Base-by-base conservation (phyloP, 1,284 basidiomycete genomes). In the Irpex rosettiformis region DNA sequence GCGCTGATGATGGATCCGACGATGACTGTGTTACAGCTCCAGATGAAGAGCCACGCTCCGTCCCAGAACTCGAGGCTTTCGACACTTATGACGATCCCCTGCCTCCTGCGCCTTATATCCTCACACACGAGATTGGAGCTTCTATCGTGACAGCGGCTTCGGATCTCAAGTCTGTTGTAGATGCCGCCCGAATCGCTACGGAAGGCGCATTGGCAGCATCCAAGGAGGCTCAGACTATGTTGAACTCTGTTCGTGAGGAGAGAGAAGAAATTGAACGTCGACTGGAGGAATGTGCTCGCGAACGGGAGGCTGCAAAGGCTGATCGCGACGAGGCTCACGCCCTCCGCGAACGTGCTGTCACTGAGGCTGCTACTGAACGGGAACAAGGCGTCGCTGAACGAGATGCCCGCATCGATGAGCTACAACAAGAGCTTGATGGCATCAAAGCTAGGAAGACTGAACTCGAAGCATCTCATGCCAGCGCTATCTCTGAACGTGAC, bases 151-250 rank as follows among this genome's bases (percentile, higher is more conserved):
- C 16, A 18, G 58, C 58, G 4, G 54, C 58, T 2, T 25, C 54
- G 21, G 53, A 59, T 13, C 54, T 59, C 18, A 53, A 52, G 8
- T 29, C 33, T 7, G 54, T 52, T 11, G 49, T 59, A 7, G 52
- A 59, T 22, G 54, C 42, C 11, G 54, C 54, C 18, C 27, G 43
- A 13, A 30, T 16, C 18, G 54, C 49, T 13, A 53, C 54, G 16
- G 52, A 59, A 43, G 53, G 54, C 18, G 58, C 58, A 4, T 47
- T 53, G 21, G 53, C 54, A 3, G 52, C 53, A 16, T 59, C 58
- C n/a, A 51, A 52, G 37, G 49, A 59, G 37, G 58, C 49, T 8
- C 53, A 59, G 25, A 45, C 54, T 7, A 55, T 59, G 29, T 52
- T 59, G 21, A 53, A 28, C 13, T 40, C 43, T 24, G 58, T 59